Evolutionary conservation across 805 yeast genomes (phyloP).

Genomic region (Cyberlindnera mycetangii): DNA sequence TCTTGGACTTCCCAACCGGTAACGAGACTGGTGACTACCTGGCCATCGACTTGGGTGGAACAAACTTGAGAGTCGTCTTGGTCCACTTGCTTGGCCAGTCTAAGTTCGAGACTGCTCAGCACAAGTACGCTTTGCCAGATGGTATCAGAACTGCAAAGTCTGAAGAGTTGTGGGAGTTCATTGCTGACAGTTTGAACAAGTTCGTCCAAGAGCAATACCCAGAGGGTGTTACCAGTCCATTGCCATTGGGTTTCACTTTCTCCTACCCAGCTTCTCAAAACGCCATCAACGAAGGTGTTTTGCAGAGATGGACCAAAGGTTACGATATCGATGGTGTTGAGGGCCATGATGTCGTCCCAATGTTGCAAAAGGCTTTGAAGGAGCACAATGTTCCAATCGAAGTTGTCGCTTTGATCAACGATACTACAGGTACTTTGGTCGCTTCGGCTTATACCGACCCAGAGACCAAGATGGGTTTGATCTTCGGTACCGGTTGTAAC

Average conservation of each 20-base stretch:
- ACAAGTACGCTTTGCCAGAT: slow-evolving; percentile 78
- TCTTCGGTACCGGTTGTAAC: slow-evolving; percentile 96
- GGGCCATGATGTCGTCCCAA: slow-evolving; percentile 90
- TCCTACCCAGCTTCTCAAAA: slow-evolving; percentile 85
- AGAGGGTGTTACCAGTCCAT: slow-evolving; percentile 54
- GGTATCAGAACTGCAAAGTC: slow-evolving; percentile 73
- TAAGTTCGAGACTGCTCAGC: slow-evolving; percentile 81
- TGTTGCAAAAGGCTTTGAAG: slow-evolving; percentile 76
- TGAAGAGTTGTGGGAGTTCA: slow-evolving; percentile 80
- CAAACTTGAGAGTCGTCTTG: slow-evolving; percentile 89
- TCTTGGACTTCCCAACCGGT: slow-evolving; percentile 90
- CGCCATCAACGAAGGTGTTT: slow-evolving; percentile 79
- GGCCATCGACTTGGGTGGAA: slow-evolving; percentile 97
- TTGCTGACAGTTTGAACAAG: slow-evolving; percentile 73
- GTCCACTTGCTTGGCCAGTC: slow-evolving; percentile 81
- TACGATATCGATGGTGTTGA: slow-evolving; percentile 92
- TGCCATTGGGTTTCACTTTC: slow-evolving; percentile 93
- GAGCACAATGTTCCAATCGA: slow-evolving; percentile 68
- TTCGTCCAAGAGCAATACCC: slow-evolving; percentile 70
- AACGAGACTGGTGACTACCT: slow-evolving; percentile 83
- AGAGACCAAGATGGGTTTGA: slow-evolving; percentile 87
- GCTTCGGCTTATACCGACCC: slow-evolving; percentile 93
- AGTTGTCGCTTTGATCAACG: slow-evolving; percentile 91
- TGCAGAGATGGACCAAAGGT: slow-evolving; percentile 98
- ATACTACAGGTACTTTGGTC: slow-evolving; percentile 94